Evolutionary conservation across 805 yeast genomes (phyloP).

Genomic region (Candida saitoana): DNA sequence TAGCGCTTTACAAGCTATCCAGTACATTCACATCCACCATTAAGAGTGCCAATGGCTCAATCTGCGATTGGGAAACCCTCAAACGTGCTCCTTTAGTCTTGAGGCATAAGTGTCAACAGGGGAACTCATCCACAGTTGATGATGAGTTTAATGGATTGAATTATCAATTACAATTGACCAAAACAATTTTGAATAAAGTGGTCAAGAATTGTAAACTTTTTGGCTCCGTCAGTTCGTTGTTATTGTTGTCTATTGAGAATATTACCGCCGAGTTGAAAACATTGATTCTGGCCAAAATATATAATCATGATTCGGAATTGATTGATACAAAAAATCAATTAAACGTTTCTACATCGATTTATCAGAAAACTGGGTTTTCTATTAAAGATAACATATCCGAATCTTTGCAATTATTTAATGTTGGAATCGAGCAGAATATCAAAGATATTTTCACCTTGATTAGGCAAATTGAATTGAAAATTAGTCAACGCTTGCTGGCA

Average conservation of each 20-base stretch:
- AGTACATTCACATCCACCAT: background rate
- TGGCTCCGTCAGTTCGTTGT: background rate
- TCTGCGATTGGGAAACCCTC: slow-evolving; percentile 22
- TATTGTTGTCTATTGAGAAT: background rate
- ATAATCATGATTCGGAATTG: background rate
- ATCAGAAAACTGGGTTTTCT: slow-evolving; percentile 1
- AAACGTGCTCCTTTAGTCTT: slow-evolving; percentile 31
- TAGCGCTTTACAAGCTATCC: background rate
- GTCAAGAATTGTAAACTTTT: slow-evolving; percentile 12
- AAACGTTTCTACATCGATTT: background rate
- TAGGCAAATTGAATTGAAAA: slow-evolving; percentile 21
- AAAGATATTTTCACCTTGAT: slow-evolving; percentile 13
- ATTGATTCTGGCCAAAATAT: slow-evolving; percentile 3
- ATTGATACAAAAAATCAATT: background rate
- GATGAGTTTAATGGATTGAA: slow-evolving; percentile 32
- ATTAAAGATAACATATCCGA: slow-evolving; percentile 7
- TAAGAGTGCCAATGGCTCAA: background rate
- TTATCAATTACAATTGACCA: slow-evolving; percentile 15
- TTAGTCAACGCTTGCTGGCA: slow-evolving; percentile 28
- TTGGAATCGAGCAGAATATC: slow-evolving; percentile 13
- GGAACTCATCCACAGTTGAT: slow-evolving; percentile 29
- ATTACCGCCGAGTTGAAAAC: slow-evolving; percentile 7
- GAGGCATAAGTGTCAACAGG: slow-evolving; percentile 22
- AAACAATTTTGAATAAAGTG: slow-evolving; percentile 14
- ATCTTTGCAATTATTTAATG: slow-evolving; percentile 6